These are phyloP conservation scores for Diatrype stigma DNA, from an alignment of 2,329 filamentous ascomycete genomes.

Conservation along the genomic window DNA sequence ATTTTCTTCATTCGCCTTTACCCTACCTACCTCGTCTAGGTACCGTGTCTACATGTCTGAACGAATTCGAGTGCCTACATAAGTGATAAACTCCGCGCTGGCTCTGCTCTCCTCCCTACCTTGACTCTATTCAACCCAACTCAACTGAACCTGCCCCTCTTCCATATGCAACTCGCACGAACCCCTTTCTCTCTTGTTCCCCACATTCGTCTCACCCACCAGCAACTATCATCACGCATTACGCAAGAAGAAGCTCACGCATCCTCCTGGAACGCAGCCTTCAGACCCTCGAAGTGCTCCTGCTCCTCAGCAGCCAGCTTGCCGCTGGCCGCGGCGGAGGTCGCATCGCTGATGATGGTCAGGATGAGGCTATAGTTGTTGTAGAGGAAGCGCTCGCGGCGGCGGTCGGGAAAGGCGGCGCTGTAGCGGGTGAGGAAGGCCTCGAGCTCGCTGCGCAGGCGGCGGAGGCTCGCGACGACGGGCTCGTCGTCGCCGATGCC, in stretches of 20 bases:
- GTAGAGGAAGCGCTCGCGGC: constrained; percentile 80
- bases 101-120: neutral
- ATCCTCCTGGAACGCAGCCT: constrained; percentile 51
- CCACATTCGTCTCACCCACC: too few relatives aligned
- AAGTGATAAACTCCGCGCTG: neutral
- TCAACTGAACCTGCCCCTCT: too few relatives aligned
- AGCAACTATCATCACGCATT: too few relatives aligned
- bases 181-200: neutral
- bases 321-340: too few relatives aligned
- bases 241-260: too few relatives aligned
- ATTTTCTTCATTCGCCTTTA: too few relatives aligned
- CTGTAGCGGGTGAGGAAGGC: constrained; percentile 75
- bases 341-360: constrained; percentile 84
- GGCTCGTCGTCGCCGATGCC: constrained; percentile 96
- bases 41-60: too few relatives aligned
- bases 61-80: too few relatives aligned
- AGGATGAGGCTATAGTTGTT: constrained; percentile 96
- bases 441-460: constrained; percentile 78
- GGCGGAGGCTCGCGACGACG: constrained; percentile 72
- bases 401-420: constrained; percentile 60
- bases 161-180: neutral
- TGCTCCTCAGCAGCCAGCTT: constrained; percentile 73
- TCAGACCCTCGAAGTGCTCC: constrained; percentile 67
- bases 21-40: too few relatives aligned
- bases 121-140: neutral